A percentile compares a stretch with the other conserved stretches of the same genome.
Conservation (phyloP, 345 rosid genomes). For the Pistacia vera region DNA sequence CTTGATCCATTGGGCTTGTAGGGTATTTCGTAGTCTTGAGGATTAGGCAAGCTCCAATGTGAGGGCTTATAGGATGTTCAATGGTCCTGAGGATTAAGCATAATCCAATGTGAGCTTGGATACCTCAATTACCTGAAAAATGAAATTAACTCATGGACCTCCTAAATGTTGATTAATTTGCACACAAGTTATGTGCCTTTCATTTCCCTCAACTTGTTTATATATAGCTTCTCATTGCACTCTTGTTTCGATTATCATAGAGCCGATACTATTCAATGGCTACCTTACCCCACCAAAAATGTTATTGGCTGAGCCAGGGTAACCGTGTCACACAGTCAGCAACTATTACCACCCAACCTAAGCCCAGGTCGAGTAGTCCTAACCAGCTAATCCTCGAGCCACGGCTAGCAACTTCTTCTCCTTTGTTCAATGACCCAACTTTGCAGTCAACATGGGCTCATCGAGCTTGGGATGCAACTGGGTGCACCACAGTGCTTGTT, state of each 20-base stretch:
- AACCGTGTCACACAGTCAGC: constrained; percentile 29
- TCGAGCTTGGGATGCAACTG: constrained; percentile 69
- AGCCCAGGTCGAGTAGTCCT: constrained; percentile 29
- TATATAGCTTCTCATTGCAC: neutral
- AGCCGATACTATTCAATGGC: constrained; percentile 44
- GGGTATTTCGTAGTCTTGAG: too few relatives aligned
- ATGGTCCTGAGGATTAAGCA: too few relatives aligned
- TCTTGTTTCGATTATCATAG: neutral
- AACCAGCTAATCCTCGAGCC: constrained; percentile 29
- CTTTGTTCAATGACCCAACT: constrained; percentile 47
- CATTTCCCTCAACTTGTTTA: constrained; percentile 1
- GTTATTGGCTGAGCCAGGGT: constrained; percentile 10
- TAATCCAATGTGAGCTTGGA: too few relatives aligned
- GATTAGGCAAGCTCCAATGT: too few relatives aligned
- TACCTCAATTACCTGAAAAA: too few relatives aligned
- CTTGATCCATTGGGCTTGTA: too few relatives aligned
- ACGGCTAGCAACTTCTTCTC: constrained; percentile 30
- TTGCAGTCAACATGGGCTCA: constrained; percentile 77
- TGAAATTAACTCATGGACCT: too few relatives aligned
- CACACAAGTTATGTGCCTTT: neutral
- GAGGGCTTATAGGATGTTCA: too few relatives aligned
- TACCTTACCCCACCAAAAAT: constrained; percentile 47
- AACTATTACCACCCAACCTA: constrained; percentile 41
- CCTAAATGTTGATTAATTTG: too few relatives aligned
- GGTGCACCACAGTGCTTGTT: constrained; percentile 60